phyloP scores from a whole-genome alignment of 305 asterid species.

The Salvia sclarea region DNA sequence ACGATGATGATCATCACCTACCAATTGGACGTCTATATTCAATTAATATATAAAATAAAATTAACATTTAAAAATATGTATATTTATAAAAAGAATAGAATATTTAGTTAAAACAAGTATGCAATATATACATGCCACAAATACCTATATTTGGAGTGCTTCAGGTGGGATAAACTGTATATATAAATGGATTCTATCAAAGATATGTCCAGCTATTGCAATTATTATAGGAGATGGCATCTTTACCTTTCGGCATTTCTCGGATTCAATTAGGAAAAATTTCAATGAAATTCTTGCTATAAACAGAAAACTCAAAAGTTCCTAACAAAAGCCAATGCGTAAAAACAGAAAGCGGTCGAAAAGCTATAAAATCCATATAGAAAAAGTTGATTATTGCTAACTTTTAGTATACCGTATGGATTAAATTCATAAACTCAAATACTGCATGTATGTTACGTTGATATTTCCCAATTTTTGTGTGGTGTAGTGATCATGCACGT shows the following conservation, averaged over 20 bases:
- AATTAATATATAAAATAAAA: too few species aligned
- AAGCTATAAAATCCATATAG: constrained; percentile 20
- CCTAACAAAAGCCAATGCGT: constrained; percentile 13
- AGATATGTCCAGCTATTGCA: constrained; percentile 6
- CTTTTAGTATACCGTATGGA: constrained; percentile 15
- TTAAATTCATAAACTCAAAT: background rate
- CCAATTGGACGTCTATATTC: too few species aligned
- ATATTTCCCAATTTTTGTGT: too few species aligned
- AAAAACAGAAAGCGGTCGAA: constrained; percentile 30
- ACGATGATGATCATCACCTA: too few species aligned
- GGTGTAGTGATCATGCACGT: too few species aligned
- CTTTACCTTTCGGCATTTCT: constrained; percentile 27
- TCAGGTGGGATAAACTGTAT: constrained; percentile 3
- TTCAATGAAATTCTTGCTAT: constrained; percentile 18
- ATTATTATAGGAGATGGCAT: constrained; percentile 21
- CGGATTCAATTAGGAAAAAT: constrained; percentile 11
- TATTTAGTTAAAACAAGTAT: too few species aligned
- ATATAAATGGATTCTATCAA: background rate
- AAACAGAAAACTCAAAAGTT: constrained; percentile 33
- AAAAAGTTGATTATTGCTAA: constrained; percentile 21
- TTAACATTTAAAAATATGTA: too few species aligned
- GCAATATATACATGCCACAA: too few species aligned
- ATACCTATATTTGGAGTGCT: background rate
- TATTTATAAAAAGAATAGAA: too few species aligned
- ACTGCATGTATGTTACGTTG: too few species aligned